Percentiles rank a stretch among this genome's conserved stretches.
phyloP scores from a whole-genome alignment of 768 basidiomycete genomes.

The Lactifluus echinatus region DNA sequence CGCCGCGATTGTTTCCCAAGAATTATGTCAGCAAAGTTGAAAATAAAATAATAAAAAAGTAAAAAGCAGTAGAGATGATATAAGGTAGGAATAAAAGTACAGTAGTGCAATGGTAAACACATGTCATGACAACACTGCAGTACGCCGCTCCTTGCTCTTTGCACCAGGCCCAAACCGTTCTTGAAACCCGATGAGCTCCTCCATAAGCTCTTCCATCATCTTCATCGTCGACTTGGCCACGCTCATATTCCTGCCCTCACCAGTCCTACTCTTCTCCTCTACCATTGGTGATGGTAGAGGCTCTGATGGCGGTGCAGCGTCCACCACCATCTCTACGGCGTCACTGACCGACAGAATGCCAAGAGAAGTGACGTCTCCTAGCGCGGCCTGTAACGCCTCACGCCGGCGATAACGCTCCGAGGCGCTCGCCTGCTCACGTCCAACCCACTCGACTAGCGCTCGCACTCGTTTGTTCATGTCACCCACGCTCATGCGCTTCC shows the following conservation, averaged over 20 bases:
- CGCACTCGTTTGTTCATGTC: conserved; percentile 96
- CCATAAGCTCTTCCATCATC: conserved; percentile 87
- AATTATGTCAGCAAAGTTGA: not conserved
- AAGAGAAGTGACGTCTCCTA: conserved; percentile 27
- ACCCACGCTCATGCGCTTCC: conserved; percentile 89
- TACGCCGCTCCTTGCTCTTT: conserved; percentile 33
- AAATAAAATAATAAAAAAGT: conserved; percentile 5
- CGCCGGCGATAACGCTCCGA: conserved; percentile 60
- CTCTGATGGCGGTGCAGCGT: conserved; percentile 21
- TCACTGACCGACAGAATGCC: conserved; percentile 22
- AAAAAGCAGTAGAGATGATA: conserved; percentile 13
- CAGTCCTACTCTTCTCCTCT: conserved; percentile 18
- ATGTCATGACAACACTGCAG: conserved; percentile 26
- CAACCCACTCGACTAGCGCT: conserved; percentile 89
- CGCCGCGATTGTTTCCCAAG: no score
- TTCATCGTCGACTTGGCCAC: conserved; percentile 46
- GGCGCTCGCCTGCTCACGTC: conserved; percentile 72
- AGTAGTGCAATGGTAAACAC: conserved; percentile 1
- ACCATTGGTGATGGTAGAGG: conserved; percentile 19
- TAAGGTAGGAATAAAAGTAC: conserved; percentile 21
- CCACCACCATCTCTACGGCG: conserved; percentile 28
- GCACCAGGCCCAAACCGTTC: conserved; percentile 67
- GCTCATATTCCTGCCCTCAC: not conserved
- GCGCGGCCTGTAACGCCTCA: conserved; percentile 54
- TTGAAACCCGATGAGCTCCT: conserved; percentile 82